phyloP scores from a whole-genome alignment of 2,329 filamentous ascomycete genomes.

The Fusarium longipes region DNA sequence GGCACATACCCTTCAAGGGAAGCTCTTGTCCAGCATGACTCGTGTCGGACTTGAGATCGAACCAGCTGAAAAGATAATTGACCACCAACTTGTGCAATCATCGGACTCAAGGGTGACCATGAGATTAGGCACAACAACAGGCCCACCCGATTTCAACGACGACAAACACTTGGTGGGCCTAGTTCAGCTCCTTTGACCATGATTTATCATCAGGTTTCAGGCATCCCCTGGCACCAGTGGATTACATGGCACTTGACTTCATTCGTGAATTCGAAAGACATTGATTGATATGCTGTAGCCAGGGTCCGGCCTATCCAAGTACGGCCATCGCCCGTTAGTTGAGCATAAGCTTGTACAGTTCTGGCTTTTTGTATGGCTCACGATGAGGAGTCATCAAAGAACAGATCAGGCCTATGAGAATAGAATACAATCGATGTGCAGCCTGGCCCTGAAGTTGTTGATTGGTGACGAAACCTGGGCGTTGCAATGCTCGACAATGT shows the following conservation, averaged over 20 bases:
- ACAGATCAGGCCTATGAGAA: background rate
- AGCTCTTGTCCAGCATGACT: conserved; percentile 17
- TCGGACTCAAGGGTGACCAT: conserved; percentile 12
- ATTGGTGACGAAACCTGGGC: conserved; percentile 19
- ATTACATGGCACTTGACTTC: background rate
- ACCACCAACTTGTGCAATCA: background rate
- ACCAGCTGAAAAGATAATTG: conserved; percentile 9
- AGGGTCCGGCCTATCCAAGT: background rate
- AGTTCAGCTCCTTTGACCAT: conserved; percentile 19
- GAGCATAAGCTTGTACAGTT: background rate
- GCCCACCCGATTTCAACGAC: background rate
- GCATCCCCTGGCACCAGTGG: background rate
- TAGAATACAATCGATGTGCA: background rate
- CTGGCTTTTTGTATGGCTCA: background rate
- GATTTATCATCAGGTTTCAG: background rate
- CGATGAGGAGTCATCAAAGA: background rate
- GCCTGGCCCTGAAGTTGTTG: background rate
- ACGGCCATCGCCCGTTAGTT: background rate
- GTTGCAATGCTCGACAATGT: conserved; percentile 15
- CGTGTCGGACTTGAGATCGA: background rate
- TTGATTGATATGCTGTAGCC: background rate
- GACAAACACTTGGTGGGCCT: conserved; percentile 15
- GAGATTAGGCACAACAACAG: background rate
- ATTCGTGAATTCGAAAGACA: background rate
- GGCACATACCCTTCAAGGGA: background rate